Evolutionary conservation across 2,329 filamentous ascomycete genomes (phyloP).

Genomic region (Fusarium goolgardi): DNA sequence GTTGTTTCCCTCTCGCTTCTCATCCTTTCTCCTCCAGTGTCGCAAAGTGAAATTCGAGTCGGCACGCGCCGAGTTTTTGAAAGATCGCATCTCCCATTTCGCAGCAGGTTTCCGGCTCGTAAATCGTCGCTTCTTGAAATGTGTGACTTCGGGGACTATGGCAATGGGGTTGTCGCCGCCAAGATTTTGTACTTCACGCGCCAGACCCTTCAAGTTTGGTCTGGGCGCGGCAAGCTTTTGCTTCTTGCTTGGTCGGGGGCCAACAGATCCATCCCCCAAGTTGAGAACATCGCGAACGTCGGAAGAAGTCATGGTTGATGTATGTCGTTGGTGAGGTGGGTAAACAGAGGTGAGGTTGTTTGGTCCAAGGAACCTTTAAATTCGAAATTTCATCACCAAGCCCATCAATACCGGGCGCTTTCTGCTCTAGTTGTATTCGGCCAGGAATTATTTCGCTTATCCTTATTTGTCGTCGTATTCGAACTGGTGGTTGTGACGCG

Average conservation of each 20-base stretch:
- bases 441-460: background rate
- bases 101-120: constrained; percentile 66
- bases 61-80: constrained; percentile 80
- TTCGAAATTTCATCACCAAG: constrained; percentile 40
- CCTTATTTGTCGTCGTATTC: constrained; percentile 15
- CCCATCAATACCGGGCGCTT: constrained; percentile 24
- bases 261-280: constrained; percentile 69
- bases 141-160: constrained; percentile 69
- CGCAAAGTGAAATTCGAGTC: constrained; percentile 75
- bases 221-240: constrained; percentile 73
- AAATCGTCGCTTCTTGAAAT: constrained; percentile 70
- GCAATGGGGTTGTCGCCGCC: constrained; percentile 75
- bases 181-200: constrained; percentile 73
- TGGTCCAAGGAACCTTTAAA: constrained; percentile 24
- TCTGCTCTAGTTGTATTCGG: background rate
- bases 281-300: constrained; percentile 92
- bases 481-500: constrained; percentile 29
- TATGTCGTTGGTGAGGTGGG: constrained; percentile 19
- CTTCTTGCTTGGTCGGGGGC: constrained; percentile 75
- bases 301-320: constrained; percentile 72
- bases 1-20: constrained; percentile 52
- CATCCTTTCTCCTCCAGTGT: constrained; percentile 82
- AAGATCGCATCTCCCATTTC: constrained; percentile 75
- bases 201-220: constrained; percentile 71
- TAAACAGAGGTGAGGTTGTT: constrained; percentile 1